Evolutionary conservation across 257 asterid species (phyloP), one percentile per base, ranked within the genome.

Genomic region (Cinchona pubescens): DNA sequence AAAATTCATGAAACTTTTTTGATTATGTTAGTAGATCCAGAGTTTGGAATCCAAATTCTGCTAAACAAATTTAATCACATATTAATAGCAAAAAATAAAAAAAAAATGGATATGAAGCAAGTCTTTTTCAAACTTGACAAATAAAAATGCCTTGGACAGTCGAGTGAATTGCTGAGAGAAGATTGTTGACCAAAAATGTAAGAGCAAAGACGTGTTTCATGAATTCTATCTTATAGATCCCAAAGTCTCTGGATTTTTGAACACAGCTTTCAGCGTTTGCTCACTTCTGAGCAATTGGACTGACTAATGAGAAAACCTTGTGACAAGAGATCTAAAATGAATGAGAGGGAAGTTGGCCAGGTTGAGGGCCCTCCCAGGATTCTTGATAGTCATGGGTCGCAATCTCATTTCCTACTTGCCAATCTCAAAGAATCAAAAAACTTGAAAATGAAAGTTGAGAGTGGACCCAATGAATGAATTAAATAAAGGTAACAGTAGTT

Each of bases 401-500:
- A 71, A 32, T 21, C 60, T 5, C 14, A 34, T 25, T 9, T 21
- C 21, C 63, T 30, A 46, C 14, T 34, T 7, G 23, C 45, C 23
- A 42, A 29, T 12, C 74, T 18, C 45, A 15, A 64, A 21, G 6
- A 40, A 29, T 38, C 0, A 66, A 66, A 12, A 5, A 2, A 35
- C 35, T 32, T 46, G 16, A 15, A 27, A 23, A 32, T 21, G 15
- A 27, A 18, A 16, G 46, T n/a, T 32, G 60, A 19, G 3, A 56
- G 11, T 2, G 29, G 55, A 46, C 62, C 29, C 10, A 69, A 35
- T 13, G 46, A 49, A 19, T n/a, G 29, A 48, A 23, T 16, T 42
- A 76, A 43, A 77, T 15, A 56, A 27, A 1, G 58, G 71, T 62
- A 71, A 37, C 48, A 69, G 77, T 46, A 37, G 85, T 82, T 75